A percentile compares a stretch with the other conserved stretches of the same genome.
phyloP scores from a whole-genome alignment of 441 rosid genomes.

The Viola pubescens region DNA sequence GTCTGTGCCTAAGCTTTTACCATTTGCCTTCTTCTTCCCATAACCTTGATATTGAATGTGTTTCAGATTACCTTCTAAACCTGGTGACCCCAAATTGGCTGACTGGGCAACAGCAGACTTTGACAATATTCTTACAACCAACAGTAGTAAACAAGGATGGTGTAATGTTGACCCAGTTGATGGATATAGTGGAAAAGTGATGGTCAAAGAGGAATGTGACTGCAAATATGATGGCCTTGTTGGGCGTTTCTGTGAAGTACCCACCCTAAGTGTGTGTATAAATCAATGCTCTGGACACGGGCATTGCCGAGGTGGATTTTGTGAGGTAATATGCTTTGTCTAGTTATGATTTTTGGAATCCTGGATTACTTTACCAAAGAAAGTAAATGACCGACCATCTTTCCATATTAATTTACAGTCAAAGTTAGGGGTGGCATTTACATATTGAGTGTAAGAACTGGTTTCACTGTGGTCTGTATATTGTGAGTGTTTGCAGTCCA shows the following conservation, averaged over 20 bases:
- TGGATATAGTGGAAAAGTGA: conserved; percentile 53
- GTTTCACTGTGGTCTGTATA: neutral
- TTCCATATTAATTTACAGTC: neutral
- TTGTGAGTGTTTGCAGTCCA: too few relatives aligned
- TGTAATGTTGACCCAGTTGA: conserved; percentile 86
- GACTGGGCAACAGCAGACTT: conserved; percentile 80
- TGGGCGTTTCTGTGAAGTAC: conserved; percentile 84
- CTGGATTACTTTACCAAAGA: neutral
- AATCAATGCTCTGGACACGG: conserved; percentile 93
- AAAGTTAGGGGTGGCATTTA: neutral
- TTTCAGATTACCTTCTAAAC: conserved; percentile 54
- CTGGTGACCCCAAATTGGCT: conserved; percentile 51
- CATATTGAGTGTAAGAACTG: neutral
- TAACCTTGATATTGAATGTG: conserved; percentile 10
- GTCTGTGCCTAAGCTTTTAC: conserved; percentile 12
- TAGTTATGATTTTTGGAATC: neutral
- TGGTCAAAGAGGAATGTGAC: conserved; percentile 78
- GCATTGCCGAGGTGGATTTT: conserved; percentile 87
- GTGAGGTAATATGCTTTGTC: conserved; percentile 51
- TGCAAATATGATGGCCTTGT: conserved; percentile 84
- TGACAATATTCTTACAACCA: conserved; percentile 61
- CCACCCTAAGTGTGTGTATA: conserved; percentile 67
- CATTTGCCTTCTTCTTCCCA: neutral
- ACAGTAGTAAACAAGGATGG: conserved; percentile 80
- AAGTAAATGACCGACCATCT: neutral